These are phyloP conservation scores for Lipomyces anomalus DNA, from an alignment of 805 yeast genomes.

Conservation along the genomic window DNA sequence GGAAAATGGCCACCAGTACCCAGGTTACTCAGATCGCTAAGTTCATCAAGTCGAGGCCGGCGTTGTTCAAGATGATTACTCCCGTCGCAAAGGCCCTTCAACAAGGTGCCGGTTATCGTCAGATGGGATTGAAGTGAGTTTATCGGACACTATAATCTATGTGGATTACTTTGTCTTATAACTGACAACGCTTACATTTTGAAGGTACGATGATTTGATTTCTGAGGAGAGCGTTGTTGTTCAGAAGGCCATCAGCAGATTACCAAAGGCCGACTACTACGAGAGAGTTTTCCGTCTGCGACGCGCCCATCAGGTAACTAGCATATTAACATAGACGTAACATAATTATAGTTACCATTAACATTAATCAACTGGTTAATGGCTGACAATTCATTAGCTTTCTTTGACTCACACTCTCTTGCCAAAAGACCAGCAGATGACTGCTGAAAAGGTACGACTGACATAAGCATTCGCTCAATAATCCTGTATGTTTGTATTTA, in stretches of 20 bases:
- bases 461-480: too few species aligned
- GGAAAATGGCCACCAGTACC: conserved; percentile 19
- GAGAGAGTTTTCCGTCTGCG: conserved; percentile 89
- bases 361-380: too few species aligned
- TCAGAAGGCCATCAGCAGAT: conserved; percentile 82
- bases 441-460: too few species aligned
- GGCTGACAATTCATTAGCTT: too few species aligned
- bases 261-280: conserved; percentile 77
- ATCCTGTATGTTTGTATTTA: too few species aligned
- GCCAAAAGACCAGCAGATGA: conserved; percentile 71
- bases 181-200: conserved; percentile 7
- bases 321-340: too few species aligned
- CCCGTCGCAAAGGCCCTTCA: conserved; percentile 76
- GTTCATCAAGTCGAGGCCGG: conserved; percentile 39
- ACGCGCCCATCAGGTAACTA: conserved; percentile 94
- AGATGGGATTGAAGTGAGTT: conserved; percentile 65
- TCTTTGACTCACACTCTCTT: conserved; percentile 77
- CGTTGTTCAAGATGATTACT: conserved; percentile 65
- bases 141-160: not conserved
- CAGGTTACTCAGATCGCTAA: conserved; percentile 18
- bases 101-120: conserved; percentile 83
- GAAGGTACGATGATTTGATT: conserved; percentile 74
- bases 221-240: conserved; percentile 80
- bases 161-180: conserved; percentile 7
- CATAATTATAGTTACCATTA: too few species aligned